These are phyloP conservation scores for Fusarium oligoseptatum DNA, from an alignment of 2,329 filamentous ascomycete species.

Conservation along the genomic window DNA sequence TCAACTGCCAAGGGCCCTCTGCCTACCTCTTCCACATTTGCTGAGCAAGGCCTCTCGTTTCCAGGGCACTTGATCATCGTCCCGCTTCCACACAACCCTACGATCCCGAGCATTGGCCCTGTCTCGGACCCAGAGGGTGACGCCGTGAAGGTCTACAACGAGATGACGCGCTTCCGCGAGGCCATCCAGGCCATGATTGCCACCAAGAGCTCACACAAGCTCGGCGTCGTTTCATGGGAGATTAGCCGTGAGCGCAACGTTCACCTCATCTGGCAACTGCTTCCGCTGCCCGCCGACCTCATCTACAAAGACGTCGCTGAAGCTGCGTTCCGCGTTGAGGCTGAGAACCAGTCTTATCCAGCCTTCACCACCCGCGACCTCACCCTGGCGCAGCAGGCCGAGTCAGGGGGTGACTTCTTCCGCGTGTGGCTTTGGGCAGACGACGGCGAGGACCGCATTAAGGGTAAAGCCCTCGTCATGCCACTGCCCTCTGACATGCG, in stretches of 20 bases:
- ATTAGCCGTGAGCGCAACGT: slow-evolving; percentile 86
- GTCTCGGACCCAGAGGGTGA: slow-evolving; percentile 63
- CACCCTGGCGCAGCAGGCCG: slow-evolving; percentile 63
- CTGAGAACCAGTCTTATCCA: slow-evolving; percentile 77
- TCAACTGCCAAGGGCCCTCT: slow-evolving; percentile 94
- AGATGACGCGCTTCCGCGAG: slow-evolving; percentile 87
- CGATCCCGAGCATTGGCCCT: slow-evolving; percentile 75
- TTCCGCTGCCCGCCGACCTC: slow-evolving; percentile 79
- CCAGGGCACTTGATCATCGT: slow-evolving; percentile 93
- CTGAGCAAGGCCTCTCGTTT: slow-evolving; percentile 74
- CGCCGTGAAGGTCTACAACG: slow-evolving; percentile 73
- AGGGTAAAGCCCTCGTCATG: slow-evolving; percentile 78
- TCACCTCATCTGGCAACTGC: slow-evolving; percentile 93
- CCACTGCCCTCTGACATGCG: slow-evolving; percentile 77
- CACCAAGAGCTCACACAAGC: slow-evolving; percentile 64
- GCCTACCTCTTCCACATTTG: slow-evolving; percentile 77
- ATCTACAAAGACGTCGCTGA: slow-evolving; percentile 83
- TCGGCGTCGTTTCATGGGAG: slow-evolving; percentile 93
- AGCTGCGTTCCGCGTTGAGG: slow-evolving; percentile 89
- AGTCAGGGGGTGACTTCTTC: slow-evolving; percentile 76
- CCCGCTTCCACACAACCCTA: slow-evolving; percentile 84
- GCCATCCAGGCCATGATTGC: slow-evolving; percentile 84
- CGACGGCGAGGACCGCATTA: slow-evolving; percentile 65
- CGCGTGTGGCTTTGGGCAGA: slow-evolving; percentile 84
- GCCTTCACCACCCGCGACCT: slow-evolving; percentile 63